These are phyloP conservation scores for Chlorociboria aeruginascens DNA, from an alignment of 495 filamentous ascomycete species.

Conservation along the genomic window DNA sequence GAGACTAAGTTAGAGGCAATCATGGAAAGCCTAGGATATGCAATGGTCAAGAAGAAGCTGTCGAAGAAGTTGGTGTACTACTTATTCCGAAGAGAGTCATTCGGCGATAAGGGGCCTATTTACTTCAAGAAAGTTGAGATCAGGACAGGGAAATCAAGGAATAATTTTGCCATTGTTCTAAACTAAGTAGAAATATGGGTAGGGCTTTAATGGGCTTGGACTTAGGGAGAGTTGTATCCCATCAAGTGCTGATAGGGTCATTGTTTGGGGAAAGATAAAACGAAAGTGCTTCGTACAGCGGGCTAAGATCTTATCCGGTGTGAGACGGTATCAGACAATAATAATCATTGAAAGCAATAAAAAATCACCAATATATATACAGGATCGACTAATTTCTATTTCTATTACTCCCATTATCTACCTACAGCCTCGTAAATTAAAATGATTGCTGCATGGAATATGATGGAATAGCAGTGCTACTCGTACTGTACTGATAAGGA, in stretches of 20 bases:
- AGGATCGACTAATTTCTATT: too few species aligned
- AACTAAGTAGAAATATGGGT: slow-evolving; percentile 5
- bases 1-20: slow-evolving; percentile 59
- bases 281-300: too few species aligned
- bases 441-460: too few species aligned
- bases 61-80: slow-evolving; percentile 82
- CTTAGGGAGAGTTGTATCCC: slow-evolving; percentile 1
- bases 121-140: slow-evolving; percentile 60
- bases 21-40: slow-evolving; percentile 67
- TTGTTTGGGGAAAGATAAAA: too few species aligned
- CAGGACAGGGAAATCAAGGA: slow-evolving; percentile 58
- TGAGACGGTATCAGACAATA: too few species aligned
- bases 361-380: too few species aligned
- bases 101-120: slow-evolving; percentile 21
- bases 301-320: too few species aligned
- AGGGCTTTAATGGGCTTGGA: neutral
- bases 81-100: slow-evolving; percentile 49
- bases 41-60: slow-evolving; percentile 49
- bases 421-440: too few species aligned
- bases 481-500: too few species aligned
- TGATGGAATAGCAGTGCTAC: too few species aligned
- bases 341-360: too few species aligned
- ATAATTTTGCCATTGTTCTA: slow-evolving; percentile 80
- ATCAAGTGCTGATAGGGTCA: slow-evolving; percentile 21
- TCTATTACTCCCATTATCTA: too few species aligned